Conservation (phyloP, 2,329 filamentous ascomycete genomes). For the Clarireedia hainanense region DNA sequence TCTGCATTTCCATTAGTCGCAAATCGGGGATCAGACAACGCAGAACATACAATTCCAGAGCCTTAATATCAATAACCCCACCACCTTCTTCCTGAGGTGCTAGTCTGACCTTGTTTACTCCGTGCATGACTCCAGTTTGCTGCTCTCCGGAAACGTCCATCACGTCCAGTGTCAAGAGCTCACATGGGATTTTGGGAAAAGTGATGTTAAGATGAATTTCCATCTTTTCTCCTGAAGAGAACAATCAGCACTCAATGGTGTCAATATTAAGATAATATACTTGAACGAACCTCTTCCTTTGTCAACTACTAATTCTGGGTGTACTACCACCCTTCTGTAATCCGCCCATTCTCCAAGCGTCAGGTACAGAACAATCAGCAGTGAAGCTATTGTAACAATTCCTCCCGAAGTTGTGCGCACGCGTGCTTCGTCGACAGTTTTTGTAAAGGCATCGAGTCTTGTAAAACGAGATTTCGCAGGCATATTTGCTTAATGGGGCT, state of each 20-base stretch:
- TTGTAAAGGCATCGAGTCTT: constrained; percentile 95
- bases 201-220: constrained; percentile 97
- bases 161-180: constrained; percentile 91
- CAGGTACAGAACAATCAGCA: constrained; percentile 82
- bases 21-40: constrained; percentile 11
- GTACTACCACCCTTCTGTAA: constrained; percentile 76
- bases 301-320: constrained; percentile 91
- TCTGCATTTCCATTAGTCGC: constrained; percentile 32
- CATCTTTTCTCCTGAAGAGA: constrained; percentile 79
- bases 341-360: constrained; percentile 95
- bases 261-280: background rate
- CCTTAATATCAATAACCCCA: constrained; percentile 61
- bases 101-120: constrained; percentile 84
- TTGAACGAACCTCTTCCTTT: constrained; percentile 73
- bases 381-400: constrained; percentile 84
- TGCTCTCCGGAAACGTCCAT: constrained; percentile 99
- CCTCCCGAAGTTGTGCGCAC: constrained; percentile 93
- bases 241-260: background rate
- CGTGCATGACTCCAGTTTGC: constrained; percentile 88
- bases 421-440: constrained; percentile 96
- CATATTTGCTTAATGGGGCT: constrained; percentile 44
- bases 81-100: constrained; percentile 66
- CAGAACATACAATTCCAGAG: constrained; percentile 51
- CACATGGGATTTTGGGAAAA: constrained; percentile 89
- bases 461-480: constrained; percentile 88